Evolutionary conservation across 2,329 filamentous ascomycete genomes (phyloP), one percentile per base, ranked within the genome.

Genomic region (Hypocreales sp.): DNA sequence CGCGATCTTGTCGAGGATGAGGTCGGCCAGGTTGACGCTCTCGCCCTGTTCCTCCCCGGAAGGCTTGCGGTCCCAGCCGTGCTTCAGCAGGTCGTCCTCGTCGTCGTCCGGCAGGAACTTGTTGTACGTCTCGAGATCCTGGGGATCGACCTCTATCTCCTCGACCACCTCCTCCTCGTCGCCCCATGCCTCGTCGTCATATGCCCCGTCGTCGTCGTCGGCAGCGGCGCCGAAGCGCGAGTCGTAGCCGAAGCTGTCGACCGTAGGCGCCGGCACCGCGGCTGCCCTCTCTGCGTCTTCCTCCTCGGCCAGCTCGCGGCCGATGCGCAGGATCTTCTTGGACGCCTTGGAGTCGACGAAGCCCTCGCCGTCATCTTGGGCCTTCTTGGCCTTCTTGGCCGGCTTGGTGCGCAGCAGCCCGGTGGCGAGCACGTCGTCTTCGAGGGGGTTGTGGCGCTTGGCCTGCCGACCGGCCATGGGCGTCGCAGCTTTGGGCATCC

Each of bases 1-100:
- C 5, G 84, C 83, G 46, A 98, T 98, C 56, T 92, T 93, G 46
- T 87, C 76, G 32, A 98, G 58, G 37, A 98, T 98, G 36, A 98
- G 60, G 45, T 93, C 86, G 11, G 90, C 84, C 31, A 98, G 62
- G 50, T 95, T 93, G 35, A 79, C 82, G 10, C 67, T 63, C 31
- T 66, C 58, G 6, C 46, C 48, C 10, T 65, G 61, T 22, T 59
- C 58, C 20, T 62, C 58, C 26, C 52, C 53, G 5, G 54, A 48
- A 21, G 52, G 53, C 49, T 60, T 51, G 23, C 51, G 50, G 39
- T 61, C 62, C 59, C 61, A 69, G 16, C 68, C 68, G 23, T 79
- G 70, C 47, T 76, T 72, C 38, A 84, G 60, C 38, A 90, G 67
- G 4, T 80, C 72, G 38, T 86, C 48, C 14, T 83, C 76, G 40